Evolutionary conservation across 768 basidiomycete species (phyloP).

Genomic region (Termitomyces sp.): DNA sequence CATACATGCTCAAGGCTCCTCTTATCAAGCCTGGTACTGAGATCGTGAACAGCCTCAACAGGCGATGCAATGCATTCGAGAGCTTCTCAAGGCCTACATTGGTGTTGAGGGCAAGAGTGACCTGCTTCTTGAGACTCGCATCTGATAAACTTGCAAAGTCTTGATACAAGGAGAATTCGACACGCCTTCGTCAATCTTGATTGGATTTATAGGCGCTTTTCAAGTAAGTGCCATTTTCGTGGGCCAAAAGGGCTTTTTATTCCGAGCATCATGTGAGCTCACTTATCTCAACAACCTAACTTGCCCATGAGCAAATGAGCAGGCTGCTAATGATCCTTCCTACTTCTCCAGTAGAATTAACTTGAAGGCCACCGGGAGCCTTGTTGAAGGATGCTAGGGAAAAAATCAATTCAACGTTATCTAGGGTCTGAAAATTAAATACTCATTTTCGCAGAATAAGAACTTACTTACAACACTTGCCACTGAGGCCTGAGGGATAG

Average conservation of each 20-base stretch:
- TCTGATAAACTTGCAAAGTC: constrained; percentile 60
- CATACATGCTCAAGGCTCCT: constrained; percentile 98
- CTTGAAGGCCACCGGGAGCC: no score
- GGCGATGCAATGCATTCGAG: constrained; percentile 94
- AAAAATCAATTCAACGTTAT: no score
- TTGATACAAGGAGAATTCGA: constrained; percentile 5
- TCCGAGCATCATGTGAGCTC: no score
- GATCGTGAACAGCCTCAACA: constrained; percentile 92
- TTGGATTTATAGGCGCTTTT: neutral
- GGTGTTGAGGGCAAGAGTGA: constrained; percentile 83
- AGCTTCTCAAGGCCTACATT: constrained; percentile 91
- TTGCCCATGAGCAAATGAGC: no score
- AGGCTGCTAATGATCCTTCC: no score
- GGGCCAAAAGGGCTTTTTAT: neutral
- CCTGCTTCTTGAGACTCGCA: constrained; percentile 80
- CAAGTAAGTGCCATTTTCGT: neutral
- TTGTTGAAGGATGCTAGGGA: no score
- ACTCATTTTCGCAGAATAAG: no score
- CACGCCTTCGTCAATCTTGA: constrained; percentile 1
- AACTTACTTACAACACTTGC: no score
- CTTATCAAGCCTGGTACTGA: constrained; percentile 92
- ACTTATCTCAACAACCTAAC: no score
- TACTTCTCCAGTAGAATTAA: no score
- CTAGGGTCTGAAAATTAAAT: no score
- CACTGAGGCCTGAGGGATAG: no score